phyloP scores from a whole-genome alignment of 225 moss, liverwort and hornwort species.

The Physcomitrium patens region DNA sequence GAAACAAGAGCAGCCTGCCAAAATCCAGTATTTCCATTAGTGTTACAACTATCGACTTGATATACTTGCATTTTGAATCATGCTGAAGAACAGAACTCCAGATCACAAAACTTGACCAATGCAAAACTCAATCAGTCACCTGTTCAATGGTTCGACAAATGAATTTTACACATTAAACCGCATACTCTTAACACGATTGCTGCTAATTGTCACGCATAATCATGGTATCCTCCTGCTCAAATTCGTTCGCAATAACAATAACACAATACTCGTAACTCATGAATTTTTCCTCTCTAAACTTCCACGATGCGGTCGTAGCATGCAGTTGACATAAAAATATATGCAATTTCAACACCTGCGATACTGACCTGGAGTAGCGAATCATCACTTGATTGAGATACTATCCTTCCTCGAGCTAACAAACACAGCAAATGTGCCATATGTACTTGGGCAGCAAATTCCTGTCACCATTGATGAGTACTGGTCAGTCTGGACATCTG shows the following conservation, averaged over 20 bases:
- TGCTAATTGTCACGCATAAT: neutral
- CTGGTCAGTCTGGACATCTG: constrained; percentile 23
- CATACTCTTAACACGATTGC: neutral
- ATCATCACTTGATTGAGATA: constrained; percentile 79
- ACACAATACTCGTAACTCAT: neutral
- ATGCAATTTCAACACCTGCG: neutral
- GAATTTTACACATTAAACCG: neutral
- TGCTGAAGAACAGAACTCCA: constrained; percentile 8
- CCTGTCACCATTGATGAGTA: constrained; percentile 43
- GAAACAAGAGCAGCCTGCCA: constrained; percentile 88
- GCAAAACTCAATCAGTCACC: neutral
- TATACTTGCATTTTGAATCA: neutral
- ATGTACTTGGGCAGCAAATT: constrained; percentile 80
- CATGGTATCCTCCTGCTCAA: neutral
- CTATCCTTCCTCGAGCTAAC: constrained; percentile 73
- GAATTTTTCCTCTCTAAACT: neutral
- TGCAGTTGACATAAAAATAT: neutral
- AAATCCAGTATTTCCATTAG: constrained; percentile 11
- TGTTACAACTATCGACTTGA: neutral
- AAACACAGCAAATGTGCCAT: constrained; percentile 93
- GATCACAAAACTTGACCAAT: constrained; percentile 15
- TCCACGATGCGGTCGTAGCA: neutral
- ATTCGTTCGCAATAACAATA: neutral
- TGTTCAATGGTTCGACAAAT: constrained; percentile 1
- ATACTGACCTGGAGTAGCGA: constrained; percentile 72